A percentile compares a stretch with the other conserved stretches of the same genome.
Conservation (phyloP, 768 basidiomycete species). For the Mycena capillaripes region DNA sequence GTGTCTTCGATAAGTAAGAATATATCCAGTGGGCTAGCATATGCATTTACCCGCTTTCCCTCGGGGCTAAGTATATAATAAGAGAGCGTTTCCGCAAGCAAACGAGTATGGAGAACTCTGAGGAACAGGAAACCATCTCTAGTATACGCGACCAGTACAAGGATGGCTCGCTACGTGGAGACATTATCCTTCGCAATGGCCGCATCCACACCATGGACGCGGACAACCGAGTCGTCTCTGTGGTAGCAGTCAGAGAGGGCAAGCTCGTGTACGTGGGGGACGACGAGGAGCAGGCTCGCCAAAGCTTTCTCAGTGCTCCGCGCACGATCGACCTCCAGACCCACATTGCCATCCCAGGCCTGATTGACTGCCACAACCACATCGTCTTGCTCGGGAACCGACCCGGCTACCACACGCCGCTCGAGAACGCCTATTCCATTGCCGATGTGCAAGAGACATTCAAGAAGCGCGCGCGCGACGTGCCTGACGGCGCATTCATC, state of each 20-base stretch:
- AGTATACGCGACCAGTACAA: neutral
- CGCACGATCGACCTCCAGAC: neutral
- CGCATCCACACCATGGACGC: slow-evolving; percentile 8
- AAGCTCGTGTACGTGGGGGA: slow-evolving; percentile 6
- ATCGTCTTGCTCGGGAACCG: neutral
- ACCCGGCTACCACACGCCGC: slow-evolving; percentile 10
- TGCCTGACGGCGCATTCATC: slow-evolving; percentile 4
- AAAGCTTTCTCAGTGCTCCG: neutral
- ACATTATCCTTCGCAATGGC: neutral
- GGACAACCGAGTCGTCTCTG: neutral
- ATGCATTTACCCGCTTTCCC: too few species aligned
- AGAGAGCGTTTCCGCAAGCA: neutral
- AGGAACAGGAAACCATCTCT: neutral
- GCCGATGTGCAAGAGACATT: slow-evolving; percentile 6
- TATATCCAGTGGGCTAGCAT: too few species aligned
- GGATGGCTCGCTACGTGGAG: slow-evolving; percentile 1
- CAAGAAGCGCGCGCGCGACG: neutral
- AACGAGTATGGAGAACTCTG: neutral
- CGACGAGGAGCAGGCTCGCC: neutral
- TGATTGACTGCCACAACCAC: slow-evolving; percentile 3
- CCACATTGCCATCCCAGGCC: neutral
- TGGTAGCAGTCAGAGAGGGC: slow-evolving; percentile 3
- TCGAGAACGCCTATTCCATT: slow-evolving; percentile 6
- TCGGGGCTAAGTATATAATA: too few species aligned
- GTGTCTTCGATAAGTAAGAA: too few species aligned